Evolutionary conservation across 441 rosid genomes (phyloP).

Genomic region (Lepidium campestre): DNA sequence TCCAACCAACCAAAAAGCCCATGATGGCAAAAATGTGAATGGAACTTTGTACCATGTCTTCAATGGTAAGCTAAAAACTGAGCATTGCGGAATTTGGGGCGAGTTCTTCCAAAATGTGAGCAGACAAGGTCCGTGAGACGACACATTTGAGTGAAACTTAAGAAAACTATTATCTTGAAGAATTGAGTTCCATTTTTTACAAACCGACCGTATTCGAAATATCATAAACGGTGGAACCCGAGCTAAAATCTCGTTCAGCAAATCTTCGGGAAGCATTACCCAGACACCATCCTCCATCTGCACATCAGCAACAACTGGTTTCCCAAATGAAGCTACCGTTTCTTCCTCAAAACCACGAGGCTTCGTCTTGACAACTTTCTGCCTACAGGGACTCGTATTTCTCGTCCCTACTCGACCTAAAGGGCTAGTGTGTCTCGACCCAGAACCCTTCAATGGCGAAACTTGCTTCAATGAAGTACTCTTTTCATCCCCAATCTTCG

Average conservation of each 20-base stretch:
- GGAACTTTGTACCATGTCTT: conserved; percentile 92
- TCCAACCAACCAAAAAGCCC: conserved; percentile 94
- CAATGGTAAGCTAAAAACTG: conserved; percentile 84
- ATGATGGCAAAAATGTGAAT: conserved; percentile 70
- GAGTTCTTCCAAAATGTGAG: conserved; percentile 87
- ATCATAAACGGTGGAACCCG: conserved; percentile 92
- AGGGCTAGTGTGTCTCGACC: conserved; percentile 76
- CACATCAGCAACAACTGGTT: conserved; percentile 57
- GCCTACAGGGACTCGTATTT: conserved; percentile 82
- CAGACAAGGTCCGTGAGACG: conserved; percentile 90
- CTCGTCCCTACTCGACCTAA: conserved; percentile 66
- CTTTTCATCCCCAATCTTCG: conserved; percentile 38
- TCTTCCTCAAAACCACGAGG: conserved; percentile 96
- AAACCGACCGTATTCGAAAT: conserved; percentile 84
- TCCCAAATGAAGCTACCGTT: conserved; percentile 72
- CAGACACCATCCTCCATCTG: conserved; percentile 90
- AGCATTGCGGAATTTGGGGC: conserved; percentile 73
- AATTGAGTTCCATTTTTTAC: conserved; percentile 86
- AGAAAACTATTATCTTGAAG: conserved; percentile 84
- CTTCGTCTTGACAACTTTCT: conserved; percentile 76
- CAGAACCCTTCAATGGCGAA: conserved; percentile 56
- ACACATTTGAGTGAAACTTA: conserved; percentile 81
- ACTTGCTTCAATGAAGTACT: conserved; percentile 46
- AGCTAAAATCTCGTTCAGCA: conserved; percentile 78
- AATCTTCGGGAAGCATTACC: conserved; percentile 96